Evolutionary conservation across 805 yeast genomes (phyloP).

Genomic region (Brettanomyces custersianus): DNA sequence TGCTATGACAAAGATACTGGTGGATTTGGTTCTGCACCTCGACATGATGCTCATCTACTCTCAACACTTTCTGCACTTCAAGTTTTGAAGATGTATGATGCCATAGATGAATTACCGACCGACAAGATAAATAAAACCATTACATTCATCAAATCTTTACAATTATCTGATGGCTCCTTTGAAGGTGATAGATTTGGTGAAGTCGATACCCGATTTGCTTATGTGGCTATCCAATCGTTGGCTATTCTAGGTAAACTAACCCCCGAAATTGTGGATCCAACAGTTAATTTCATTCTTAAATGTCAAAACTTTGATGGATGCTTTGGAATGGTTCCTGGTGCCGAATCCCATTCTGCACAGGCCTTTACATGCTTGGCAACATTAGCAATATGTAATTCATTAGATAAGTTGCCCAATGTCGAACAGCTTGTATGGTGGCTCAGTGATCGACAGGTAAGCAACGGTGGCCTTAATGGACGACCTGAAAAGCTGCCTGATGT

Average conservation of each 20-base stretch:
- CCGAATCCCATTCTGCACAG: conserved; percentile 93
- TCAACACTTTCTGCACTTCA: conserved; percentile 86
- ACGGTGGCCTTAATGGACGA: conserved; percentile 93
- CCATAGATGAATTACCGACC: conserved; percentile 34
- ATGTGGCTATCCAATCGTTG: conserved; percentile 68
- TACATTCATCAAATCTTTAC: conserved; percentile 35
- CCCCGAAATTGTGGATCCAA: conserved; percentile 41
- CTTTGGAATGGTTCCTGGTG: conserved; percentile 88
- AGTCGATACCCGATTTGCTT: conserved; percentile 85
- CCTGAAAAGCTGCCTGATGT: conserved; percentile 95
- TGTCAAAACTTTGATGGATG: conserved; percentile 96
- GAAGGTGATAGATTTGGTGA: conserved; percentile 91
- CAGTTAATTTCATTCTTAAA: conserved; percentile 51
- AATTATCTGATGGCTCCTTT: conserved; percentile 60
- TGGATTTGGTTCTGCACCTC: conserved; percentile 85
- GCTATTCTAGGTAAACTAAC: conserved; percentile 55
- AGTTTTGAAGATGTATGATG: conserved; percentile 57
- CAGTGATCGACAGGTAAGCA: conserved; percentile 76
- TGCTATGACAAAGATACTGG: conserved; percentile 56
- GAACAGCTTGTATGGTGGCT: conserved; percentile 74
- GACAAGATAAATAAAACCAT: conserved; percentile 24
- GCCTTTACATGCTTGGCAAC: conserved; percentile 81
- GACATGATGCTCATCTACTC: conserved; percentile 81
- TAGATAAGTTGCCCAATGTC: conserved; percentile 37
- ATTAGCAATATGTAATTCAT: conserved; percentile 53